Percentiles rank a stretch among this genome's conserved stretches.
Evolutionary conservation across 805 yeast species (phyloP).

Genomic region (Ogataea trehaloabstinens): DNA sequence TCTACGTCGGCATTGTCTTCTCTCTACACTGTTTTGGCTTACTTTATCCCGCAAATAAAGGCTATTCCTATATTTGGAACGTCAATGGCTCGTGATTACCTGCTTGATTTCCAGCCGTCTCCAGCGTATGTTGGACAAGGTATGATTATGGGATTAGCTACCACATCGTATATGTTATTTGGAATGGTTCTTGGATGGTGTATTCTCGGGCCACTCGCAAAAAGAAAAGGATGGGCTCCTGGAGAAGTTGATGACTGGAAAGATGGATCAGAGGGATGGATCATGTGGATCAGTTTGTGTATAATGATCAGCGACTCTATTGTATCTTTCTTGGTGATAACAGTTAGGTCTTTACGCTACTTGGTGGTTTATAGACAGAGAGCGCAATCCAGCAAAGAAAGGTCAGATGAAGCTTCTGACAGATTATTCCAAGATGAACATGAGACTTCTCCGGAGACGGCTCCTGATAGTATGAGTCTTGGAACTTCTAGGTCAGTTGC

Average conservation of each 20-base stretch:
- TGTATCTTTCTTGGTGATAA: slow-evolving; percentile 70
- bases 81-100: slow-evolving; percentile 55
- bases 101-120: slow-evolving; percentile 91
- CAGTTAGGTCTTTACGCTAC: slow-evolving; percentile 39
- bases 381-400: neutral
- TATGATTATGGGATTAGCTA: slow-evolving; percentile 92
- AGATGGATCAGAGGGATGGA: slow-evolving; percentile 95
- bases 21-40: slow-evolving; percentile 65
- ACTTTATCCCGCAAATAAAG: slow-evolving; percentile 68
- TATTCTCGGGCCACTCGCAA: slow-evolving; percentile 77
- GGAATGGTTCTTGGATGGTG: slow-evolving; percentile 95
- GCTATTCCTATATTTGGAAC: slow-evolving; percentile 76
- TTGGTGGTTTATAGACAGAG: neutral
- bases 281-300: slow-evolving; percentile 87
- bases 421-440: slow-evolving; percentile 1
- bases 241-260: slow-evolving; percentile 92
- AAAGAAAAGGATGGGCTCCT: slow-evolving; percentile 77
- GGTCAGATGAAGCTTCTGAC: neutral
- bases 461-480: neutral
- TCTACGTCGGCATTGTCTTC: slow-evolving; percentile 70
- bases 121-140: slow-evolving; percentile 99
- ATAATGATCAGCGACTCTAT: slow-evolving; percentile 92
- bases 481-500: neutral
- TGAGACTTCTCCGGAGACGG: slow-evolving; percentile 1
- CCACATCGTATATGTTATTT: slow-evolving; percentile 85